These are phyloP conservation scores for Trichocladium antarcticum DNA, from an alignment of 495 filamentous ascomycete species.

Conservation along the genomic window DNA sequence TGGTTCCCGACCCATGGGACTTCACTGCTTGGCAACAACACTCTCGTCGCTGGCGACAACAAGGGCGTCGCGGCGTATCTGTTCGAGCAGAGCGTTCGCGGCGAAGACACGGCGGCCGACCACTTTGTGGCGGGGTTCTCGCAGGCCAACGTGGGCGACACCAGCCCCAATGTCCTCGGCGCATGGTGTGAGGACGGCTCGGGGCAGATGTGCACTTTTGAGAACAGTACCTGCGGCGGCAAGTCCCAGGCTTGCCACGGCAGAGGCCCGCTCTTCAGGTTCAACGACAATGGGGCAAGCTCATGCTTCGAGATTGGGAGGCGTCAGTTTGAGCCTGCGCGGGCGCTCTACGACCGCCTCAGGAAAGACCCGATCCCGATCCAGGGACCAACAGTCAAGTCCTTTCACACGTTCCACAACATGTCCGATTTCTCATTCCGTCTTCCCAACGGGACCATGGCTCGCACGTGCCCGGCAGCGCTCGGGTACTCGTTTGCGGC, in stretches of 20 bases:
- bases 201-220: slow-evolving; percentile 55
- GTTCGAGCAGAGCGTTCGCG: slow-evolving; percentile 60
- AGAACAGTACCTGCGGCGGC: slow-evolving; percentile 70
- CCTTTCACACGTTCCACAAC: slow-evolving; percentile 66
- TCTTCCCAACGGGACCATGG: slow-evolving; percentile 61
- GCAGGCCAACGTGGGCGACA: slow-evolving; percentile 89
- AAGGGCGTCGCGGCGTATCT: slow-evolving; percentile 87
- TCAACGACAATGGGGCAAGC: slow-evolving; percentile 59
- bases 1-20: slow-evolving; percentile 96
- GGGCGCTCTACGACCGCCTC: slow-evolving; percentile 49
- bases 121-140: slow-evolving; percentile 91
- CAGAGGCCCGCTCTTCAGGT: slow-evolving; percentile 68
- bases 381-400: slow-evolving; percentile 51
- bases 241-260: slow-evolving; percentile 70
- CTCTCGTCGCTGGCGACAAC: slow-evolving; percentile 83
- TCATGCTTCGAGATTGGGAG: slow-evolving; percentile 71
- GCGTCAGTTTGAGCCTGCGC: slow-evolving; percentile 61
- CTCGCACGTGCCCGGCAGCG: slow-evolving; percentile 78
- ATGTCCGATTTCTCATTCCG: slow-evolving; percentile 63
- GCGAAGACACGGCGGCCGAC: slow-evolving; percentile 43
- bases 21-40: slow-evolving; percentile 86
- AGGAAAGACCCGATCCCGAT: slow-evolving; percentile 39
- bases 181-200: slow-evolving; percentile 74
- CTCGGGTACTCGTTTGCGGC: slow-evolving; percentile 90
- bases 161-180: slow-evolving; percentile 77